Conservation (phyloP, 139 green algal genomes). For the Marvania coccoides region DNA sequence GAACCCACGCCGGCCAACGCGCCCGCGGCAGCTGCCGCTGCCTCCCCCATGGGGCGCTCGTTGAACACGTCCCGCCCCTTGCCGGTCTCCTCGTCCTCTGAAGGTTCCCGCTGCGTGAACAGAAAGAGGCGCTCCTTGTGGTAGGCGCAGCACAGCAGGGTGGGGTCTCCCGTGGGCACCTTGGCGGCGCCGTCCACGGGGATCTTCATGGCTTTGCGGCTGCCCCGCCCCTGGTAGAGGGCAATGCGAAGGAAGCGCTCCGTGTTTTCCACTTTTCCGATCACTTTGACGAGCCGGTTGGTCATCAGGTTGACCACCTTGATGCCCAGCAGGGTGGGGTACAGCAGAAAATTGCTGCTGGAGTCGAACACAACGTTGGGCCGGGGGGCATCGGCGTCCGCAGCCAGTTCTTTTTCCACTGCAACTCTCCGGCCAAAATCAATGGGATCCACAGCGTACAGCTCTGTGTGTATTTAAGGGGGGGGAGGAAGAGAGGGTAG, state of each 20-base stretch:
- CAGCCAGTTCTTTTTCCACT: constrained; percentile 40
- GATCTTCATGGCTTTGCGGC: constrained; percentile 4
- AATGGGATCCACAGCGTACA: constrained; percentile 75
- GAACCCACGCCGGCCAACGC: background rate
- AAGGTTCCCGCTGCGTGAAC: constrained; percentile 76
- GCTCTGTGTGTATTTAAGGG: too few relatives aligned
- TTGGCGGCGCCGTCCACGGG: constrained; percentile 11
- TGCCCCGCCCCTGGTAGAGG: constrained; percentile 65
- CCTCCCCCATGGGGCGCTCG: constrained; percentile 56
- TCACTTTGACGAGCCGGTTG: constrained; percentile 61
- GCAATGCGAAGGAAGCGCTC: constrained; percentile 89
- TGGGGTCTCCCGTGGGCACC: constrained; percentile 58
- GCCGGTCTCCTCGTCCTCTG: constrained; percentile 65
- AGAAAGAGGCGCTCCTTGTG: constrained; percentile 87
- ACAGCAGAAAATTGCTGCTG: constrained; percentile 86
- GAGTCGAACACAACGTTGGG: constrained; percentile 92
- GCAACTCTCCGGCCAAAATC: constrained; percentile 81
- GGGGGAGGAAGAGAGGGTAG: too few relatives aligned
- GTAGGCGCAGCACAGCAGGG: constrained; percentile 74
- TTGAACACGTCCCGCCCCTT: constrained; percentile 90
- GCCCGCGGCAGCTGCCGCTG: background rate
- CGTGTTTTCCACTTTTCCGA: constrained; percentile 93
- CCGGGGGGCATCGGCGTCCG: constrained; percentile 28
- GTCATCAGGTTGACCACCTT: constrained; percentile 91
- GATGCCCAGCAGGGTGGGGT: constrained; percentile 83